Base-by-base conservation (phyloP, 768 basidiomycete genomes). In the Leccinum uliginosum region DNA sequence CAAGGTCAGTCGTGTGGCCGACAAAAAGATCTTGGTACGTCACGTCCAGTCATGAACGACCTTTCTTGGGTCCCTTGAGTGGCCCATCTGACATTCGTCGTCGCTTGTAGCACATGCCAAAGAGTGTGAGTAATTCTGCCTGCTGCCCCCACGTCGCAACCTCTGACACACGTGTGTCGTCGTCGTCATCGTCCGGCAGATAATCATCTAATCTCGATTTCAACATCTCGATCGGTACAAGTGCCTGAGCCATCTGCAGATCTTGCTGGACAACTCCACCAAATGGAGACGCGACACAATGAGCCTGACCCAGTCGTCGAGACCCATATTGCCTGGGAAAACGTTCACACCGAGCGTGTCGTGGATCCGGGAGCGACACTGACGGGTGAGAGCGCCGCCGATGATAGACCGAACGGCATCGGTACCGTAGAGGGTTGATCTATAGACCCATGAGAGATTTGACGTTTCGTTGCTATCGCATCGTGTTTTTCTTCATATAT, bases 11-110 rank as follows among this genome's bases (percentile, higher is more conserved):
- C 59, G 12, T 93, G 90, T 65, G 62, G 64, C 35, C 79, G 75
- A 54, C 89, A 91, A 68, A 83, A 79, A 66, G 84, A 90, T 60
- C 78, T 82, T 38, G 80, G 89, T 88, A 67, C 62, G 84, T 71
- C 35, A 19, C 2, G 15, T 51, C 40, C 23, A 35, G 24, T 49
- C 11, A 38, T 32, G n/a, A 50, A 30, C 30, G 34, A 51, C n/a
- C 55, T 45, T 7, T 46, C 27, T n/a, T n/a, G 23, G 55, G 21
- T n/a, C 24, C 46, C n/a, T 54, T 46, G 55, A 34, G 9, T 51
- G 55, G 40, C 46, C n/a, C n/a, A 29, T 55, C 56, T 66, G 43
- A 62, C 53, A 48, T 40, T 9, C 38, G 43, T 52, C 26, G 10
- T 55, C 19, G 51, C 54, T 40, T 54, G 27, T 46, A 89, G 89